phyloP scores from a whole-genome alignment of 2,329 filamentous ascomycete genomes.

The Alternaria panax region DNA sequence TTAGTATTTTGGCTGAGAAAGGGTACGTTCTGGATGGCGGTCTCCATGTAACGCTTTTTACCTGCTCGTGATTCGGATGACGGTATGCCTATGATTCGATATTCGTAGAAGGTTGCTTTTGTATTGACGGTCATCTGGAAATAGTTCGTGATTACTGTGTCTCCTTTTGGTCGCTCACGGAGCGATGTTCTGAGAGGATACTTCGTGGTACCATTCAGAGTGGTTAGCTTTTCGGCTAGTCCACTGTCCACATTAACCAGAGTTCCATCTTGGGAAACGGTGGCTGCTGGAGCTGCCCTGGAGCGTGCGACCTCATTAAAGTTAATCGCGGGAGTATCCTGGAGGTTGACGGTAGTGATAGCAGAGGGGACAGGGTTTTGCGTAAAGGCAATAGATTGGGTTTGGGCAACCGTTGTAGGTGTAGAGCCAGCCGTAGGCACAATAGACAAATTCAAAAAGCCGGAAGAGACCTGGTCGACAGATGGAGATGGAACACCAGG shows the following conservation, averaged over 20 bases:
- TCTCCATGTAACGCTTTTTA: background rate
- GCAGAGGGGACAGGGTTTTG: background rate
- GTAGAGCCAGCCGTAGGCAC: background rate
- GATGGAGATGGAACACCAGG: background rate
- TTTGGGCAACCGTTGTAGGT: background rate
- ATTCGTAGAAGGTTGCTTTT: background rate
- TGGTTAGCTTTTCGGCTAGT: background rate
- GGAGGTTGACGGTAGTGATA: background rate
- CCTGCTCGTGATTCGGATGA: too few species aligned
- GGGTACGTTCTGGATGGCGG: background rate
- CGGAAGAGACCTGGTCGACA: background rate
- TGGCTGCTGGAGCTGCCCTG: too few species aligned
- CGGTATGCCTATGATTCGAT: too few species aligned
- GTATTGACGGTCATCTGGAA: background rate
- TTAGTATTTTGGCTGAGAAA: constrained; percentile 5
- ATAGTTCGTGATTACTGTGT: background rate
- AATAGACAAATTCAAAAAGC: background rate
- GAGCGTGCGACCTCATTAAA: background rate
- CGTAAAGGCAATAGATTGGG: too few species aligned
- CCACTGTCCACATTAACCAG: too few species aligned
- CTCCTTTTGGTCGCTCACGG: background rate
- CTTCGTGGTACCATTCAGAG: background rate
- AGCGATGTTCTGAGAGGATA: background rate
- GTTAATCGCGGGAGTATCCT: background rate
- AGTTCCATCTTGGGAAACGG: too few species aligned